Base-by-base conservation (phyloP, 352 stramenopile genomes). In the Globisporangium middletonii region DNA sequence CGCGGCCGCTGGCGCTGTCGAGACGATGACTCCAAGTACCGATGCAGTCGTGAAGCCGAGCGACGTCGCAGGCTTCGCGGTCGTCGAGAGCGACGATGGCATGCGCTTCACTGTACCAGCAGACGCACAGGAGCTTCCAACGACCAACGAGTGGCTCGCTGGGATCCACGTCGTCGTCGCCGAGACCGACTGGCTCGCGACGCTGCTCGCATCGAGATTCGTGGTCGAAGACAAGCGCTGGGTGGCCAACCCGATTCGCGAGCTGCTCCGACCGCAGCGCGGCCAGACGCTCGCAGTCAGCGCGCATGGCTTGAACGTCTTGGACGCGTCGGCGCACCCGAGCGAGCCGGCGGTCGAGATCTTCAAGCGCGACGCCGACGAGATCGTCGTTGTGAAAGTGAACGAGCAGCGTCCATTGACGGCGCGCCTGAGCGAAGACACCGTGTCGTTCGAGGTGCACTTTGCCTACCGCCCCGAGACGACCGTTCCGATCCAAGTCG, bases 151-250 rank as follows among this genome's bases (percentile, higher is more conserved):
- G 50, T 54, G 50, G 50, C 28, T 54, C 33, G 50, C 9, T 11
- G 33, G 27, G 38, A 28, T 54, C 41, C 2, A 46, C 15, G 6
- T 4, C 13, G 15, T 46, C 41, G 41, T 46, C 13, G 41, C 41
- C 18, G 41, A 38, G 6, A 8, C 2, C 7, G 15, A 77, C 4
- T 90, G 81, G 80, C 59, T 93, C 11, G 55, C 53, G 19, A 65
- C 65, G 28, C 54, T 92, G 16, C 65, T 94, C 16, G 75, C 78
- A 12, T 80, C 79, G 18, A 62, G 70, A 35, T 70, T 73, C 50
- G 57, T 93, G 19, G 70, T 77, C 4, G 65, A 71, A 16, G 75
- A 72, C 2, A 78, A 78, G 35, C 81, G 86, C 58, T 95, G 84
- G 79, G 66, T 90, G 9, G 58, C 62, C 9, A 95, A 94, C 61